Evolutionary conservation across 2,329 filamentous ascomycete species (phyloP).

Genomic region (Aspergillus proliferans): DNA sequence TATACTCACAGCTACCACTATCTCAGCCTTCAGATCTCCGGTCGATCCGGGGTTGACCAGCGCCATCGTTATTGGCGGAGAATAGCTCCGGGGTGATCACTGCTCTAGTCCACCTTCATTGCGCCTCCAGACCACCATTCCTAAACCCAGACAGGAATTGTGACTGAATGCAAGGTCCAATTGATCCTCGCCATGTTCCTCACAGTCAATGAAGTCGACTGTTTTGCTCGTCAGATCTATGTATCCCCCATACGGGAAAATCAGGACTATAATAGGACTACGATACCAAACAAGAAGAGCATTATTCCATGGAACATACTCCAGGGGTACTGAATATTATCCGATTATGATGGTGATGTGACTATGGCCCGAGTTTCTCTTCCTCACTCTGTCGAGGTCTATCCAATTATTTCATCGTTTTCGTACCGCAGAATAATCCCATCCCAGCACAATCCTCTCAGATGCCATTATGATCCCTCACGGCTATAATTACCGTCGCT

Average conservation of each 20-base stretch:
- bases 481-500: not conserved
- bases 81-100: not conserved
- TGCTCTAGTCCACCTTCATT: not conserved
- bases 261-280: too few species aligned
- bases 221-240: too few species aligned
- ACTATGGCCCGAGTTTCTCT: not conserved
- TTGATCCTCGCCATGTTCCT: not conserved
- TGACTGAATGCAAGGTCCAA: not conserved
- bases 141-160: not conserved
- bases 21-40: constrained; percentile 4
- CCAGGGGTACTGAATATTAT: not conserved
- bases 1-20: not conserved
- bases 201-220: too few species aligned
- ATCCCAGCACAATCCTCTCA: not conserved
- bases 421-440: not conserved
- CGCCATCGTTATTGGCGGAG: not conserved
- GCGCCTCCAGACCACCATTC: too few species aligned
- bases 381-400: not conserved
- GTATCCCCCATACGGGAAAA: too few species aligned
- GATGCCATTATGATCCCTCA: not conserved
- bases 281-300: too few species aligned
- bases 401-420: not conserved
- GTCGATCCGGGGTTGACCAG: constrained; percentile 12
- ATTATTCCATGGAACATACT: too few species aligned
- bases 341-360: not conserved